phyloP scores from a whole-genome alignment of 148 eudicot species.

The Cornus controversa region DNA sequence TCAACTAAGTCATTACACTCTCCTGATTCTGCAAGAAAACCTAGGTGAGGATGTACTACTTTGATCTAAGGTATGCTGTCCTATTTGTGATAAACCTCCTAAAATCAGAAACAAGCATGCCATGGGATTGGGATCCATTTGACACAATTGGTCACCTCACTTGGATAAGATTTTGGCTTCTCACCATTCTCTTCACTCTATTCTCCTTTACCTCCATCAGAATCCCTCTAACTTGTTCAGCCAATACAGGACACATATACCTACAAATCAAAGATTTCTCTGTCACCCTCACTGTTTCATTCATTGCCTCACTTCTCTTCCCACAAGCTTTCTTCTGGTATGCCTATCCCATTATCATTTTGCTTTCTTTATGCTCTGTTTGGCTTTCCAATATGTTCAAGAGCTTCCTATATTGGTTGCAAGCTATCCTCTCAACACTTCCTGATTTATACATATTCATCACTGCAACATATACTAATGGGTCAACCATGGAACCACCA shows the following conservation, averaged over 20 bases:
- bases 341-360: neutral
- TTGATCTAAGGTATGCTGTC: slow-evolving; percentile 6
- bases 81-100: neutral
- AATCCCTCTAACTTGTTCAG: neutral
- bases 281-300: neutral
- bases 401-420: neutral
- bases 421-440: neutral
- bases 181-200: neutral
- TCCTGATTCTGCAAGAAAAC: neutral
- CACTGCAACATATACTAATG: neutral
- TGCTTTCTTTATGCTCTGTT: neutral
- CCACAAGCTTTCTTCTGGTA: neutral
- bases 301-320: neutral
- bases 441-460: neutral
- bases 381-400: neutral
- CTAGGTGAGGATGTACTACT: neutral
- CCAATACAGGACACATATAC: neutral
- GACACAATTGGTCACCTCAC: neutral
- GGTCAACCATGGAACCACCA: neutral
- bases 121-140: slow-evolving; percentile 8
- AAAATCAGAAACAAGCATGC: neutral
- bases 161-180: neutral
- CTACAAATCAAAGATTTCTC: neutral
- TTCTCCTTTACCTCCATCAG: neutral
- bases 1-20: neutral